Evolutionary conservation across 768 basidiomycete genomes (phyloP), one percentile per base, ranked within the genome.

Genomic region (Collybia mongolica): DNA sequence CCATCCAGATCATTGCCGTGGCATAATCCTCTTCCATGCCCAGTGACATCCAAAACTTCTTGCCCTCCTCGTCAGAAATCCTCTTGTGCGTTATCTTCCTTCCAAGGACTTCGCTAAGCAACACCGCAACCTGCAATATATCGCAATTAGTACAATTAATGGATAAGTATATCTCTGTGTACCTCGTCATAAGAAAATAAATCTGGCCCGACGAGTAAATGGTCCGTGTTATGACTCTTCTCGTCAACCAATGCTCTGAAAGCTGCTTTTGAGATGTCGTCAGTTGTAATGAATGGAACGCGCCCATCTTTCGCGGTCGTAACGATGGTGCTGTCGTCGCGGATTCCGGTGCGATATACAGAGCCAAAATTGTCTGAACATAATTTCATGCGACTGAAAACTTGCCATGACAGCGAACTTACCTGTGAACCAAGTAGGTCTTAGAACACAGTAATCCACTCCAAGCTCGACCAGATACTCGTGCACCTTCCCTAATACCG

Each of bases 371-470:
- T 38, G 22, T 39, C 46, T 47, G 26, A 18, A 35, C 17, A 24
- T 9, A 28, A 26, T 47, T n/a, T 18, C 23, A 39, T 47, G 22
- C 5, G 11, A 32, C 14, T 32, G 32, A 9, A 32, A 32, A 9
- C 17, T 19, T 44, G 3, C 20, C 29, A 24, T 3, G 12, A 19
- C 15, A 15, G 17, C 18, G 17, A 28, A 48, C 63, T n/a, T 44
- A 72, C 72, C 71, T 20, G 64, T 65, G 53, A 74, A 73, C 69
- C 67, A 72, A 7, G 72, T 69, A 3, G 73, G 72, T 0, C 72
- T 57, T 12, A 75, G 41, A n/a, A 67, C 61, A 18, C 56, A 55
- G 49, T 68, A 72, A 26, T 73, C 69, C 5, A 71, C 61, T 0
- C 63, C 65, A 20, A 59, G 48, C 14, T 60, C 52, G 11, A 54